Evolutionary conservation across 75 land plant species (phyloP), one percentile per base, ranked within the genome.

Genomic region (Sequoiadendron giganteum): DNA sequence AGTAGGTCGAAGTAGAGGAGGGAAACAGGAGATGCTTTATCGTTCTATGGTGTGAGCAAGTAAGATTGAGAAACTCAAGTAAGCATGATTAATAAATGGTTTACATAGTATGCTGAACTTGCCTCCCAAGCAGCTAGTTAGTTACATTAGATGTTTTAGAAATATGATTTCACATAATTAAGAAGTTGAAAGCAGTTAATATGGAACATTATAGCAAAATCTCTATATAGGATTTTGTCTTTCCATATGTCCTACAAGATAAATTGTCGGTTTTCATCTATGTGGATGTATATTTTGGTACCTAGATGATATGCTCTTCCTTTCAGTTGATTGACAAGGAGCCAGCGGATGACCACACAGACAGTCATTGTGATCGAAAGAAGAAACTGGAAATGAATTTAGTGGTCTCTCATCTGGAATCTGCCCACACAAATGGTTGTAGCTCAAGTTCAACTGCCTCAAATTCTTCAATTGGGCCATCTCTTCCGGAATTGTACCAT

Each of bases 341-440:
- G 91, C 68, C 83, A 93, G 83, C n/a, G 94, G 94, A 65, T 92
- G 78, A 0, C 94, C 94, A 47, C 94, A 93, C 4, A 91, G 85
- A 38, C 94, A 91, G 21, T 88, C 88, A 72, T 93, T 93, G 70
- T 83, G 58, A 45, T 21, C 40, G 15, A 56, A 55, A 10, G 10
- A 16, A 86, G 88, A 13, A 16, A 36, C 77, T 88, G 85, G 42
- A 89, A 83, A 55, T 73, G 70, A 15, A 88, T 88, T 25, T 86
- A 85, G 52, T 86, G 89, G 84, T 73, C 80, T 58, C 87, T 83
- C 86, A 83, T 73, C 68, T n/a, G 94, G 94, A 83, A 93, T 85
- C 91, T 55, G 38, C 21, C 94, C 94, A 43, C 93, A 92, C 36
- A 93, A 43, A 54, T 89, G 87, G 80, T 93, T 93, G 56, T 89